Base-by-base conservation (phyloP, 2,329 filamentous ascomycete genomes). In the Paradendryphiella salina region DNA sequence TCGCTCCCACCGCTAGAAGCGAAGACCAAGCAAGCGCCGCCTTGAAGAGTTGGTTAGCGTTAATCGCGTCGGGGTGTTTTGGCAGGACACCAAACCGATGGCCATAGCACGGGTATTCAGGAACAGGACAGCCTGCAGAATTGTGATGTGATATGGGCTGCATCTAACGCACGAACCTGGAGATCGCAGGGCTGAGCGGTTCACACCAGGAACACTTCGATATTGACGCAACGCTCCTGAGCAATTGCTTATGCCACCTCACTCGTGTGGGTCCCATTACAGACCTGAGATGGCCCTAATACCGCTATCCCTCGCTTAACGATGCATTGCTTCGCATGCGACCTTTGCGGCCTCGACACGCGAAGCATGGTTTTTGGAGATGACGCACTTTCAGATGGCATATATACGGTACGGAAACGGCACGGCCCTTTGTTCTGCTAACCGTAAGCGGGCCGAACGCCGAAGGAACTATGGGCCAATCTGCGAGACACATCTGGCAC, bases 401-500 rank as follows among this genome's bases (percentile, higher is more conserved):
- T 47, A 39, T 52, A 58, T 54, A 57, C 55, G 50, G 44, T 48
- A 61, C 66, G 66, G 65, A 59, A 65, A 62, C 63, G 65, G 65
- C 56, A 66, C 67, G 65, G 66, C 56, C 58, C 66, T 65, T 56
- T 50, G 46, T 40, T 41, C 54, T 51, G 51, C 64, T 61, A 63
- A 58, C 57, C 63, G 58, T 54, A 59, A 54, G 58, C 57, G 59
- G 64, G 59, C 52, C 47, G 50, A 42, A 47, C 36, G 47, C 57
- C 60, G 59, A 59, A 29, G 45, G 46, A 40, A 51, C 46, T 50
- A 52, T 56, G 56, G 56, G 46, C 61, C 57, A 69, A 62, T 59
- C 56, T 64, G 62, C 54, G 57, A 58, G 54, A 64, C 60, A 64
- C 64, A 66, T 64, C 54, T 65, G 59, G 61, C 62, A 55, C 52